Percentiles rank a stretch among this genome's conserved stretches.
These are phyloP conservation scores for Chytriomyces hyalinus DNA, from an alignment of 192 early-diverging fungal genomes.

Conservation along the genomic window DNA sequence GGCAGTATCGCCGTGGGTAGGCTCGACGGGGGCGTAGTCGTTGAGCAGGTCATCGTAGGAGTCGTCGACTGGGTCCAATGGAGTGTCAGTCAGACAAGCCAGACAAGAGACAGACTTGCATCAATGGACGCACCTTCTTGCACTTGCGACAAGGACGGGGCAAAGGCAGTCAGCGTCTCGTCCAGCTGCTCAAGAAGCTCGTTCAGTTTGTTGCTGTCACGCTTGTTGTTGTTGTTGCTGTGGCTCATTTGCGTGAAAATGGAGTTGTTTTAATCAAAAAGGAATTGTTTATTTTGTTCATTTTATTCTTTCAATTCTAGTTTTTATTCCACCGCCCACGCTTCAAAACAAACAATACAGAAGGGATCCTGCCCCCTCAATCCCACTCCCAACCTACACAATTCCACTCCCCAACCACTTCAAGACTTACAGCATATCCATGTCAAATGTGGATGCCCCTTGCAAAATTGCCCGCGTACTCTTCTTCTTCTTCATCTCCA, in stretches of 20 bases:
- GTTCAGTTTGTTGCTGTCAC: neutral
- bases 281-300: too few relatives aligned
- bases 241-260: neutral
- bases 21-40: neutral
- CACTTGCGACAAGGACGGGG: neutral
- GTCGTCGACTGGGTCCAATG: neutral
- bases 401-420: too few relatives aligned
- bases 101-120: neutral
- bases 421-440: neutral
- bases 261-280: neutral
- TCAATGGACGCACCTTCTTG: neutral
- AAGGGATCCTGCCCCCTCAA: neutral
- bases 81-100: neutral
- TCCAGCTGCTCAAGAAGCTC: neutral
- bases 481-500: neutral
- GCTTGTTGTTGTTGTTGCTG: neutral
- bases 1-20: too few relatives aligned
- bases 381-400: too few relatives aligned
- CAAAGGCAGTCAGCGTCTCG: neutral
- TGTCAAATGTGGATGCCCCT: neutral
- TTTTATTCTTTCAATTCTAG: neutral
- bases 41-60: neutral
- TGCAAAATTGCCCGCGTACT: neutral
- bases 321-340: neutral
- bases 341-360: neutral